A percentile compares a stretch with the other conserved stretches of the same genome.
Conservation (phyloP, 2,329 filamentous ascomycete genomes). For the Neonectria punicea region DNA sequence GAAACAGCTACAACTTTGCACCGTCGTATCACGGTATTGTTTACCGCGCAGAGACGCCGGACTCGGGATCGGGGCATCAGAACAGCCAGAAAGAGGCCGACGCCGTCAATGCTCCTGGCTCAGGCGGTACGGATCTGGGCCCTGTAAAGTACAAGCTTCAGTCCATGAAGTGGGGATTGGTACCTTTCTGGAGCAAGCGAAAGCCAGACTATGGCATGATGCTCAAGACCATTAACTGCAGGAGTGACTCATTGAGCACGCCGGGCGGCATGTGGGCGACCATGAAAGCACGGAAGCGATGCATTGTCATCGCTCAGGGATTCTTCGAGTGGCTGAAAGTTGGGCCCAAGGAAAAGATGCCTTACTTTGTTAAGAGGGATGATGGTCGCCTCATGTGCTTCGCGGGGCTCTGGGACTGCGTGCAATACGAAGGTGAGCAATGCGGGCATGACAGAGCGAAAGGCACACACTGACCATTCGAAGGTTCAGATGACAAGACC, state of each 20-base stretch:
- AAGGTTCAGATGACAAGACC: slow-evolving; percentile 65
- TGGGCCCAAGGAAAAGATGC: slow-evolving; percentile 79
- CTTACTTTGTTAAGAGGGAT: slow-evolving; percentile 83
- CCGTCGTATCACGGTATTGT: slow-evolving; percentile 88
- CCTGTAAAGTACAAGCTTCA: slow-evolving; percentile 80
- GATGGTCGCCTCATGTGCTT: slow-evolving; percentile 89
- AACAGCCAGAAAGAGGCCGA: slow-evolving; percentile 17
- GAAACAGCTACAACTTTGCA: slow-evolving; percentile 91
- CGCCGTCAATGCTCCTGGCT: slow-evolving; percentile 6
- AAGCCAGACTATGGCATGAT: slow-evolving; percentile 80
- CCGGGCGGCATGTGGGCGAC: slow-evolving; percentile 88
- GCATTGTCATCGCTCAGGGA: slow-evolving; percentile 87
- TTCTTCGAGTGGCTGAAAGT: slow-evolving; percentile 98
- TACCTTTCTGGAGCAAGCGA: slow-evolving; percentile 93
- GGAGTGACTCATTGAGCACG: slow-evolving; percentile 83
- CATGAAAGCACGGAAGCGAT: slow-evolving; percentile 91
- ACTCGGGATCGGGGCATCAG: slow-evolving; percentile 63
- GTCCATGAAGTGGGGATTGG: slow-evolving; percentile 94
- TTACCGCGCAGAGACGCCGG: slow-evolving; percentile 79
- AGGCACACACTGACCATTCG: neutral
- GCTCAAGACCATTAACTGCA: slow-evolving; percentile 94
- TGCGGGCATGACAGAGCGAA: neutral
- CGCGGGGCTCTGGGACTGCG: slow-evolving; percentile 92
- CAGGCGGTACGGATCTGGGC: neutral
- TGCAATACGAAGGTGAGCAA: slow-evolving; percentile 76